A percentile compares a stretch with the other conserved stretches of the same genome.
These are phyloP conservation scores for Talaromyces sp. DNA, from an alignment of 2,329 filamentous ascomycete genomes.

Conservation along the genomic window DNA sequence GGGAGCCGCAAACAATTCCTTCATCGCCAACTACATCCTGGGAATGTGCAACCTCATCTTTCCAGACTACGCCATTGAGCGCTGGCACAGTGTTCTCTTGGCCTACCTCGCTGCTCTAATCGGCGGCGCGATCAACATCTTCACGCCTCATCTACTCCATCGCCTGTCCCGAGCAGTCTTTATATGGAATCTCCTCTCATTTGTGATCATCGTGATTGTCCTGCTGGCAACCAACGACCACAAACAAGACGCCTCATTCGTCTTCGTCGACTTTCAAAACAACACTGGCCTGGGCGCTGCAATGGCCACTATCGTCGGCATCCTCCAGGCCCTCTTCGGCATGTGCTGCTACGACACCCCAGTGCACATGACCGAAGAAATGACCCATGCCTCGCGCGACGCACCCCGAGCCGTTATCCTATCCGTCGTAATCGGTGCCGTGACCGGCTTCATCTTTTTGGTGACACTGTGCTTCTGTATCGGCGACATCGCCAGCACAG, in stretches of 20 bases:
- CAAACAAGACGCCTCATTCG: constrained; percentile 55
- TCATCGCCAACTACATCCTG: constrained; percentile 56
- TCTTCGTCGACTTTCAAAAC: constrained; percentile 57
- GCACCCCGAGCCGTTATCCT: constrained; percentile 51
- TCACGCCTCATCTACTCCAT: constrained; percentile 52
- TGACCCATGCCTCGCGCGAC: constrained; percentile 52
- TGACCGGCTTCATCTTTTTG: constrained; percentile 52
- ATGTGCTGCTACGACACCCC: constrained; percentile 54
- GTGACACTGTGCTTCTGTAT: constrained; percentile 54
- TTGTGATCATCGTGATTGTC: constrained; percentile 53
- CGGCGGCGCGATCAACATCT: constrained; percentile 51
- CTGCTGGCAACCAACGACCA: constrained; percentile 56
- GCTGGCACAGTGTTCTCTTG: constrained; percentile 58
- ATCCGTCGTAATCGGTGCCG: constrained; percentile 46
- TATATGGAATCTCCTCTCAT: constrained; percentile 55
- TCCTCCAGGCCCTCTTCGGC: constrained; percentile 55
- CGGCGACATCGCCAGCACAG: constrained; percentile 50
- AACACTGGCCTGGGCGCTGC: constrained; percentile 52
- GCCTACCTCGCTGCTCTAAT: constrained; percentile 51
- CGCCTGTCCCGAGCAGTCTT: constrained; percentile 52
- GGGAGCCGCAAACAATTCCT: constrained; percentile 56
- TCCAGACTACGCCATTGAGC: constrained; percentile 52
- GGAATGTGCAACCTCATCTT: constrained; percentile 55
- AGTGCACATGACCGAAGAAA: constrained; percentile 57
- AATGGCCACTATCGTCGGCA: constrained; percentile 55